Evolutionary conservation across 768 basidiomycete genomes (phyloP).

Genomic region (Suillus americanus): DNA sequence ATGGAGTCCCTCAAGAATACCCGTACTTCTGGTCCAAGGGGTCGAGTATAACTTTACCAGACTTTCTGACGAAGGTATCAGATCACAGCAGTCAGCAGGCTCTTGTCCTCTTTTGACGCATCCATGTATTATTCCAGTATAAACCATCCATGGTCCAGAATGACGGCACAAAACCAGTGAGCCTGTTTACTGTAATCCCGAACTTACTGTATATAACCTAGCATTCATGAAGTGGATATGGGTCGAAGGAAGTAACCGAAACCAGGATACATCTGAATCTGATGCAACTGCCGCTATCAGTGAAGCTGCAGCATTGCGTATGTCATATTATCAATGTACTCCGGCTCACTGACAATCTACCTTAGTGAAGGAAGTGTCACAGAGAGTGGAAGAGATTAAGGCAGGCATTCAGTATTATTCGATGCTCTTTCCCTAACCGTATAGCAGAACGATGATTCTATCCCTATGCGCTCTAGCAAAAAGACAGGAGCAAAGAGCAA

Average conservation of each 20-base stretch:
- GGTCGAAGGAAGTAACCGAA: constrained; percentile 35
- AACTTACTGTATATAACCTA: not conserved
- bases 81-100: not conserved
- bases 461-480: constrained; percentile 67
- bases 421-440: constrained; percentile 6
- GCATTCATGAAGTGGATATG: constrained; percentile 60
- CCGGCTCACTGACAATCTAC: not conserved
- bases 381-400: constrained; percentile 60
- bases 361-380: constrained; percentile 58
- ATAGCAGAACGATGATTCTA: constrained; percentile 59
- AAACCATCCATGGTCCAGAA: constrained; percentile 78
- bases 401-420: constrained; percentile 26
- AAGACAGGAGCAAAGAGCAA: constrained; percentile 73
- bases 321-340: constrained; percentile 13
- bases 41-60: constrained; percentile 42
- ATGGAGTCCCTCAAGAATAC: constrained; percentile 40
- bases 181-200: constrained; percentile 17
- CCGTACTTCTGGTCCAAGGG: constrained; percentile 52
- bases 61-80: constrained; percentile 56
- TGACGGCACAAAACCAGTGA: constrained; percentile 72
- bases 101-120: constrained; percentile 7
- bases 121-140: constrained; percentile 42
- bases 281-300: constrained; percentile 33
- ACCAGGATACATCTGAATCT: constrained; percentile 6
- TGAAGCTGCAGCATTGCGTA: constrained; percentile 49